phyloP scores from a whole-genome alignment of 2,329 filamentous ascomycete genomes.

The Trichoderma aggressivum region DNA sequence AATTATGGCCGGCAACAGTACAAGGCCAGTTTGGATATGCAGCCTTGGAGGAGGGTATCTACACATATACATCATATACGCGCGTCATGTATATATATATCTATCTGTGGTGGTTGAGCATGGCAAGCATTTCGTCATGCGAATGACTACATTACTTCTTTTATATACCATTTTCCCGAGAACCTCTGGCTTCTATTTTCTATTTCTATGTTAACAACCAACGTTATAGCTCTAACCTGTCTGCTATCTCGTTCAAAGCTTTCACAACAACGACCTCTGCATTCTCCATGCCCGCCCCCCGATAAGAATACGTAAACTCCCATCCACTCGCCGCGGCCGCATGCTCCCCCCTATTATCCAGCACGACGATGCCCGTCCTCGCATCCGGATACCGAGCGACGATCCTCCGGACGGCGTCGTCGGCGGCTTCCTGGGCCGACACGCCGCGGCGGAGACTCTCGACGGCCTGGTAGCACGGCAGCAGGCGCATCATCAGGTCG shows the following conservation, averaged over 20 bases:
- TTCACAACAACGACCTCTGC: constrained; percentile 43
- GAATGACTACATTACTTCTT: not conserved
- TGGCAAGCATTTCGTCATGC: constrained; percentile 3
- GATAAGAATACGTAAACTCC: constrained; percentile 53
- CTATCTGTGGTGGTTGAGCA: not conserved
- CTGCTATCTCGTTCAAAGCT: not conserved
- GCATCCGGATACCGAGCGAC: constrained; percentile 44
- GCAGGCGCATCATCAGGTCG: constrained; percentile 55
- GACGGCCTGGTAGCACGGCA: constrained; percentile 56
- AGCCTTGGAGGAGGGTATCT: not conserved
- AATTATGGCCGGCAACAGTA: not conserved
- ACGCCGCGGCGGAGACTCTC: constrained; percentile 51
- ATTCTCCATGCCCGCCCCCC: constrained; percentile 45
- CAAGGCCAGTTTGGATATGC: constrained; percentile 5
- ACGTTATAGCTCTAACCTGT: not conserved
- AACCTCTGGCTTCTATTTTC: not conserved
- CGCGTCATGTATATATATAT: not conserved
- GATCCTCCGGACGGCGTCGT: constrained; percentile 51
- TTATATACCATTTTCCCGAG: no score
- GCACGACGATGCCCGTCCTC: constrained; percentile 49
- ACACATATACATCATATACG: not conserved
- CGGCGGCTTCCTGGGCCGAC: constrained; percentile 45
- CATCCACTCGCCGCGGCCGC: constrained; percentile 52
- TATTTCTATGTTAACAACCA: not conserved
- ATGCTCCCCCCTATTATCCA: constrained; percentile 46